These are phyloP conservation scores for Xerocomus spinulosus DNA, from an alignment of 768 basidiomycete species.

Conservation along the genomic window DNA sequence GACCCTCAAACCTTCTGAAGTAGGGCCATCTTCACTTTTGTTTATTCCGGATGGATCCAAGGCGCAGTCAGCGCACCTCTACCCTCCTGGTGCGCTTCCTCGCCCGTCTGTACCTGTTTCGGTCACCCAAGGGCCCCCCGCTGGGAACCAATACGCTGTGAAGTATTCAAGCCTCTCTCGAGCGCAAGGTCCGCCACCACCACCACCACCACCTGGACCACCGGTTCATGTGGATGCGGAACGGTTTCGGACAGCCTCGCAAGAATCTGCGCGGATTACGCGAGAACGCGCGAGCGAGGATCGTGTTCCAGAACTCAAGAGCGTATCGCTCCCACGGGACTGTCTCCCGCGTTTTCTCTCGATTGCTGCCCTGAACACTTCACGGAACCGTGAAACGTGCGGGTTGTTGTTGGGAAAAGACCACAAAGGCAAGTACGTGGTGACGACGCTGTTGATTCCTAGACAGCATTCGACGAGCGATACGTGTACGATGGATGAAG, in stretches of 20 bases:
- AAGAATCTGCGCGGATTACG: conserved; percentile 33
- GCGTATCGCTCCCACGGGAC: conserved; percentile 64
- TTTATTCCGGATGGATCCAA: conserved; percentile 36
- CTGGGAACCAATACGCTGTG: conserved; percentile 14
- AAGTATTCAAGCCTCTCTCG: conserved; percentile 27
- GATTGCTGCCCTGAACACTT: conserved; percentile 76
- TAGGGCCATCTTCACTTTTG: conserved; percentile 40
- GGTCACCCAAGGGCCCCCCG: conserved; percentile 5
- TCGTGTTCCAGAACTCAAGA: conserved; percentile 46
- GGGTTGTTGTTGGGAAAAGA: conserved; percentile 76
- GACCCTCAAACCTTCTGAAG: conserved; percentile 31
- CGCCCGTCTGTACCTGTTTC: conserved; percentile 28
- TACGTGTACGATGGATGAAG: conserved; percentile 90
- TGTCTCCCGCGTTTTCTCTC: conserved; percentile 72
- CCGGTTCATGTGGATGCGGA: conserved; percentile 23
- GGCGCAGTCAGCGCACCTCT: conserved; percentile 23
- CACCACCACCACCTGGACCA: conserved; percentile 22
- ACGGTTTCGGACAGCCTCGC: conserved; percentile 31
- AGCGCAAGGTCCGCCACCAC: conserved; percentile 22
- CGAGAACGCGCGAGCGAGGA: conserved; percentile 31
- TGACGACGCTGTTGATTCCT: conserved; percentile 85
- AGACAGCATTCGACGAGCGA: conserved; percentile 84
- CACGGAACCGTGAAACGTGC: conserved; percentile 79
- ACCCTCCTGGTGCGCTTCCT: conserved; percentile 34
- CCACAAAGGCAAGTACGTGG: conserved; percentile 54